Evolutionary conservation across 306 rosid species (phyloP).

Genomic region (Cicer chorassanicum): DNA sequence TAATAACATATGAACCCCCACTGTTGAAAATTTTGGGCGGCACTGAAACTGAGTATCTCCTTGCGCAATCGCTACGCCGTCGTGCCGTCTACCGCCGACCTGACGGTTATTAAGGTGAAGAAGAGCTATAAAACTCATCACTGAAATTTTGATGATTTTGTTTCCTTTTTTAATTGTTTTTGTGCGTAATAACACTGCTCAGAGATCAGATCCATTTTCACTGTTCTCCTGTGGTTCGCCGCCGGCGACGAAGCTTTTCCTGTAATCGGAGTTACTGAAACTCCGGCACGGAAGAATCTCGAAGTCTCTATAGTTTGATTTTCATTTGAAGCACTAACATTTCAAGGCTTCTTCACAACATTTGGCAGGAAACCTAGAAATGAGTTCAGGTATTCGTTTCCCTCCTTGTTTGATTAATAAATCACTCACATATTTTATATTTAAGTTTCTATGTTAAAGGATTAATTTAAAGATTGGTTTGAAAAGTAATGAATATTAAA

Average conservation of each 20-base stretch:
- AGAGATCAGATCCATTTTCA: too few species aligned
- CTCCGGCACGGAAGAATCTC: neutral
- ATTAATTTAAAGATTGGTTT: slow-evolving; percentile 1
- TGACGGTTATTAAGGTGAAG: too few species aligned
- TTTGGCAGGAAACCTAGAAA: slow-evolving; percentile 26
- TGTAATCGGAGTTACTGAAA: neutral
- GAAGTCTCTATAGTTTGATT: neutral
- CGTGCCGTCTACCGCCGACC: too few species aligned
- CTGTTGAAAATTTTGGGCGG: too few species aligned
- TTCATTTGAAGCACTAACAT: neutral
- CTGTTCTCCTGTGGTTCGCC: neutral
- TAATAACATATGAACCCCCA: too few species aligned
- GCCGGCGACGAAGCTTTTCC: neutral
- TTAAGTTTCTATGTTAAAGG: neutral
- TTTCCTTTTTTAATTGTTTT: too few species aligned
- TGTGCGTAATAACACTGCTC: too few species aligned
- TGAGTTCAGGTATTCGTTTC: slow-evolving; percentile 63
- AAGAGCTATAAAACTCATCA: too few species aligned
- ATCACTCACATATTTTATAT: neutral
- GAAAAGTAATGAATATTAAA: too few species aligned
- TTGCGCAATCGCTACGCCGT: too few species aligned
- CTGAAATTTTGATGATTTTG: too few species aligned
- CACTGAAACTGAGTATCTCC: too few species aligned
- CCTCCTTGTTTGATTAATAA: neutral
- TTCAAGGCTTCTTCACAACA: neutral